Conservation (phyloP, 2,329 filamentous ascomycete genomes). For the Hymenoscyphus infarciens region DNA sequence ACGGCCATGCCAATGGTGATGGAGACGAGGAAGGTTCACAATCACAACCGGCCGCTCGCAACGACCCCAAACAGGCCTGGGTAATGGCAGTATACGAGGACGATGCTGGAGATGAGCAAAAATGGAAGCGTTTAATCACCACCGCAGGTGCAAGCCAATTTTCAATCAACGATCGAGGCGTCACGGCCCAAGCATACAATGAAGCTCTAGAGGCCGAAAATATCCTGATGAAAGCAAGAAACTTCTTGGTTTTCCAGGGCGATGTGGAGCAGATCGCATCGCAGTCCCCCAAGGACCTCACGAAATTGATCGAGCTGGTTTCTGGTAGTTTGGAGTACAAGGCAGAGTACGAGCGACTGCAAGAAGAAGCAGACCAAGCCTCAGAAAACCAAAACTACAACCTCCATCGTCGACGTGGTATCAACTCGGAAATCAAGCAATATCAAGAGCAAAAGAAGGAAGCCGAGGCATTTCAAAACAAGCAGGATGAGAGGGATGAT, state of each 20-base stretch:
- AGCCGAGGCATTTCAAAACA: constrained; percentile 87
- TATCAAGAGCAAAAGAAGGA: constrained; percentile 97
- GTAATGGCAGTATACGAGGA: constrained; percentile 99
- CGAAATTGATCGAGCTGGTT: constrained; percentile 92
- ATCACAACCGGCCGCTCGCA: constrained; percentile 62
- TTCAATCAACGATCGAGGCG: constrained; percentile 88
- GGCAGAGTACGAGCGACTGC: constrained; percentile 86
- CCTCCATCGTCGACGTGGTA: constrained; percentile 82
- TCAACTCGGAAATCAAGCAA: constrained; percentile 97
- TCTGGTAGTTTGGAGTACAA: constrained; percentile 95
- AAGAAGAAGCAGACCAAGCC: constrained; percentile 79
- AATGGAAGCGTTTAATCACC: constrained; percentile 94
- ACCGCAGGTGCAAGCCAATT: constrained; percentile 88
- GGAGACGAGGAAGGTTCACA: constrained; percentile 55
- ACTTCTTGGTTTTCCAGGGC: constrained; percentile 97
- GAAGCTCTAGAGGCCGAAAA: constrained; percentile 88
- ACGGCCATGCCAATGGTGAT: constrained; percentile 61
- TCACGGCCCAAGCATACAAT: constrained; percentile 90
- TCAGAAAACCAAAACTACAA: constrained; percentile 86
- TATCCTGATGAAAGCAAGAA: constrained; percentile 95
- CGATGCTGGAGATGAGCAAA: constrained; percentile 89
- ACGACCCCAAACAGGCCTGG: constrained; percentile 92
- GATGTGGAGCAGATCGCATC: constrained; percentile 96
- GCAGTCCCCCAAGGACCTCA: constrained; percentile 90
- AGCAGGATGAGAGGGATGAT: constrained; percentile 84